Conservation (phyloP, 164 flowering plant genomes). For the Vitis labrusca region DNA sequence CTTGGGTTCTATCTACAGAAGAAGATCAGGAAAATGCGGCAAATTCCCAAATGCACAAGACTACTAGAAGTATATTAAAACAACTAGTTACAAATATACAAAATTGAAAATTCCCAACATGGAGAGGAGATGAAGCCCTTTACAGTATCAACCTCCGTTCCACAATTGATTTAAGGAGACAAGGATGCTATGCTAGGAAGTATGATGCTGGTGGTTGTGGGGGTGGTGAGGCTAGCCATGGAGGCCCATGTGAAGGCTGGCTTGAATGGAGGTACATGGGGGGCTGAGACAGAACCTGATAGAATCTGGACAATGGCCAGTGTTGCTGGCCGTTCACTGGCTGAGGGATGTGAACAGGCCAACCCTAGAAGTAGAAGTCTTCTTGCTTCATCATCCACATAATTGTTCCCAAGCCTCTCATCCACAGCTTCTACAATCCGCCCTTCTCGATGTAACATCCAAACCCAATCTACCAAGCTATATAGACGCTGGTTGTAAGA, state of each 20-base stretch:
- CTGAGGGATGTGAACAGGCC: constrained; percentile 71
- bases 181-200: neutral
- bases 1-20: no score
- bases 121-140: neutral
- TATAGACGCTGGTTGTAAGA: constrained; percentile 3
- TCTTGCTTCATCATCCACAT: constrained; percentile 45
- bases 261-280: constrained; percentile 55
- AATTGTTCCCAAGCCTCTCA: constrained; percentile 30
- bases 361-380: constrained; percentile 56
- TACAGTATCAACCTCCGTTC: neutral
- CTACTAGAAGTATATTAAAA: no score
- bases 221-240: constrained; percentile 6
- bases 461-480: constrained; percentile 65
- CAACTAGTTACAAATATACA: no score
- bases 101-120: no score
- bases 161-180: neutral
- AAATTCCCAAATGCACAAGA: no score
- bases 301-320: constrained; percentile 51
- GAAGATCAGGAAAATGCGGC: no score
- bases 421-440: constrained; percentile 53
- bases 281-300: constrained; percentile 36
- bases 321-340: constrained; percentile 55
- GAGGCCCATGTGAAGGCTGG: constrained; percentile 68
- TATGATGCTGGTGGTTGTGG: neutral
- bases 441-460: constrained; percentile 68